Conservation (phyloP, 257 asterid genomes). For the Solanum bulbocastanum region DNA sequence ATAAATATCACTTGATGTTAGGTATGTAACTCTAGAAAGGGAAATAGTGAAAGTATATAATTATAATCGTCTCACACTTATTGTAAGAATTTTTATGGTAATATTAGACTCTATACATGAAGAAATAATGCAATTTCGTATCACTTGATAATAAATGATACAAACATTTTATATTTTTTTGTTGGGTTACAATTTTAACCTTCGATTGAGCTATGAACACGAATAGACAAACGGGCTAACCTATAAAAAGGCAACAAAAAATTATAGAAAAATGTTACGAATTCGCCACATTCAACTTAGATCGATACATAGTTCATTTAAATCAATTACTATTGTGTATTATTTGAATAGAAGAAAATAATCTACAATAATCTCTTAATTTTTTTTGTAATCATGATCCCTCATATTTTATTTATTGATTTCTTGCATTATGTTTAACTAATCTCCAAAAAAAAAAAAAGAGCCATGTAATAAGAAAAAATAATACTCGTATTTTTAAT, state of each 20-base stretch:
- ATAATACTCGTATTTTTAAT: not conserved
- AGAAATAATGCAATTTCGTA: not conserved
- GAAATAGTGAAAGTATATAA: not conserved
- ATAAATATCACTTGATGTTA: not conserved
- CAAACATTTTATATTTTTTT: not conserved
- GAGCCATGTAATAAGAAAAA: not conserved
- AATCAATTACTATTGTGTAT: accelerated
- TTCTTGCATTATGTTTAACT: not conserved
- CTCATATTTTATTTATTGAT: not conserved
- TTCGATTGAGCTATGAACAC: not conserved
- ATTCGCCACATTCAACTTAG: not conserved
- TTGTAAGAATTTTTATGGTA: not conserved
- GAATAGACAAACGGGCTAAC: not conserved
- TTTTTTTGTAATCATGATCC: not conserved
- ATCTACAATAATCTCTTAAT: accelerated
- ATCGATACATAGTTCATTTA: not conserved
- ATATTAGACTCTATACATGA: not conserved
- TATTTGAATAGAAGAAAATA: not conserved
- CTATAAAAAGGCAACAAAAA: not conserved
- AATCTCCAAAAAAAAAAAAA: not conserved
- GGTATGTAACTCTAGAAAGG: not conserved
- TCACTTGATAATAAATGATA: not conserved
- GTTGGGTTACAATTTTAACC: not conserved
- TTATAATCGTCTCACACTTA: not conserved
- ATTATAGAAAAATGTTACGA: not conserved